Conservation (phyloP, 2,329 filamentous ascomycete species). For the Xylaria sp. region DNA sequence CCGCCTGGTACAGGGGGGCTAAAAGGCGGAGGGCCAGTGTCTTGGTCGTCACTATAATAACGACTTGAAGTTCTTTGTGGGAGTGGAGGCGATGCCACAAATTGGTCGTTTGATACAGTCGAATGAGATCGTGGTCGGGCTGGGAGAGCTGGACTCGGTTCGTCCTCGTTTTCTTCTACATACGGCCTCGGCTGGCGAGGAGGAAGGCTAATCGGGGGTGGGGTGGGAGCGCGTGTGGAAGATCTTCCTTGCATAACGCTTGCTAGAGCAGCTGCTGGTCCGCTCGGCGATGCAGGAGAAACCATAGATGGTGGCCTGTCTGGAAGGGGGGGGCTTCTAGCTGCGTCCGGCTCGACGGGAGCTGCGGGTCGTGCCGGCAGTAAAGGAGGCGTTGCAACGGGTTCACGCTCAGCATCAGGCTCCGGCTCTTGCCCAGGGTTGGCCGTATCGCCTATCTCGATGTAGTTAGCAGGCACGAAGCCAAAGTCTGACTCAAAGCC, state of each 20-base stretch:
- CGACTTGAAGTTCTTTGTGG: constrained; percentile 45
- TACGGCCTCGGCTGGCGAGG: constrained; percentile 61
- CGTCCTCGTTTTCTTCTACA: constrained; percentile 70
- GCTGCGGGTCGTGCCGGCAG: constrained; percentile 51
- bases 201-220: constrained; percentile 56
- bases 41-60: constrained; percentile 27
- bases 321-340: constrained; percentile 49
- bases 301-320: constrained; percentile 38
- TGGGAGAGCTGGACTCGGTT: constrained; percentile 55
- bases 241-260: constrained; percentile 58
- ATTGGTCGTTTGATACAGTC: constrained; percentile 33
- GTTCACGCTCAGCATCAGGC: constrained; percentile 36
- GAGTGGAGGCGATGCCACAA: constrained; percentile 35
- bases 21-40: constrained; percentile 36
- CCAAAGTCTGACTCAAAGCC: constrained; percentile 85
- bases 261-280: constrained; percentile 60
- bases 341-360: constrained; percentile 44
- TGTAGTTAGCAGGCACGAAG: constrained; percentile 96
- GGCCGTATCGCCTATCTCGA: constrained; percentile 67
- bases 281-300: constrained; percentile 45
- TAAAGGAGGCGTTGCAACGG: constrained; percentile 45
- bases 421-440: constrained; percentile 42
- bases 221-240: constrained; percentile 50
- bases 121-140: constrained; percentile 40
- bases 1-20: constrained; percentile 71